Evolutionary conservation across 805 yeast genomes (phyloP), one percentile per base, ranked within the genome.

Genomic region (Starmera dryadoides): DNA sequence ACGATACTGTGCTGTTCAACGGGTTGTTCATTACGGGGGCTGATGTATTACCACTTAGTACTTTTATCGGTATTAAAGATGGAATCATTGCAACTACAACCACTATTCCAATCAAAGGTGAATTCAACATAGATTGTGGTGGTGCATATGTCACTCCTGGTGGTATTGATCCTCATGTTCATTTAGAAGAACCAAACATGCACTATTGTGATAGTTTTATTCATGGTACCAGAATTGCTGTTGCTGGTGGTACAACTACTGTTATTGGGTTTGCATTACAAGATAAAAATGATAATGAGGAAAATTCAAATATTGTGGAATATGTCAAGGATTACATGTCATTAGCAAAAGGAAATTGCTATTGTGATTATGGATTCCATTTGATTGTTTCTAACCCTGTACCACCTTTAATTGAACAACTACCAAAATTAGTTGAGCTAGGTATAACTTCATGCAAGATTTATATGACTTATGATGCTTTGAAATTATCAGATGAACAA

Each of bases 201-300:
- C 59, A 68, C 4, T 59, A 66, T 2, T 71, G 71, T 31, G 77
- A 71, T 44, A 63, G 62, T 16, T 68, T 69, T 44, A 68, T 62
- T 35, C 49, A 64, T 4, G 76, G 73, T 3, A 59, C 75, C 0
- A 57, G 64, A 47, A 60, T 69, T 40, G 73, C 75, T 1, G 57
- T 70, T 19, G 69, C 68, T 21, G 77, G 77, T 35, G 77, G 77
- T 10, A 72, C 73, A 5, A 72, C 77, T 5, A 64, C 75, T 1
- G 55, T 72, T 28, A 50, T 72, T 34, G 62, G 69, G 9, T 72
- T 72, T 55, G 76, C 77, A 10, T 54, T 68, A 4, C 77, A 69
- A 39, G 21, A 31, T n/a, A 59, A 61, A 16, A 56, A 56, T 33
- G 58, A 56, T 15, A 57, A 52, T 18, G 47, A 49, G 29, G 52